Conservation (phyloP, 1,139 yeast genomes). For the Scheffersomyces cryptocercus region DNA sequence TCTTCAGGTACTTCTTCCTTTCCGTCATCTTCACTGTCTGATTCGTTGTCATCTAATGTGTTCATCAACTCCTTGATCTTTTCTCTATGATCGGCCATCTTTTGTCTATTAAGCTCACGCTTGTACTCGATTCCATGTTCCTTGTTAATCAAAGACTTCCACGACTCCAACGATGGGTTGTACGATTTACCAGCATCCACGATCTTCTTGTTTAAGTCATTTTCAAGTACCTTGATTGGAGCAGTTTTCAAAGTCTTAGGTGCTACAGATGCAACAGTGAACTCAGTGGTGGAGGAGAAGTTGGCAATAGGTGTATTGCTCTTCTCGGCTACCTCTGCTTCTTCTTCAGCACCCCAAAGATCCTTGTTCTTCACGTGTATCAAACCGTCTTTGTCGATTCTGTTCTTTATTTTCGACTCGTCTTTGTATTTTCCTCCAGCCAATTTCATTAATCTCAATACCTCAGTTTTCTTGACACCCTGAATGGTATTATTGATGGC, state of each 20-base stretch:
- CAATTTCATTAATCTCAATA: constrained; percentile 68
- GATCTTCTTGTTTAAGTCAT: constrained; percentile 24
- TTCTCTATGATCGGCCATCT: constrained; percentile 60
- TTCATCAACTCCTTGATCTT: constrained; percentile 66
- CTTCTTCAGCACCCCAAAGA: constrained; percentile 60
- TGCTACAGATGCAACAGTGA: constrained; percentile 49
- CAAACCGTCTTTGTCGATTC: constrained; percentile 64
- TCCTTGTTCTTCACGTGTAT: constrained; percentile 55
- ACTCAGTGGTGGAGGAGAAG: constrained; percentile 46
- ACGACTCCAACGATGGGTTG: constrained; percentile 83
- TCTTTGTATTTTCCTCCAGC: constrained; percentile 71
- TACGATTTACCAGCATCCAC: constrained; percentile 92
- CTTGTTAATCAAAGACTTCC: constrained; percentile 70
- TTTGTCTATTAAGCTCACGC: constrained; percentile 63
- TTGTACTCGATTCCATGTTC: constrained; percentile 70
- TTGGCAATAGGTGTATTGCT: constrained; percentile 6
- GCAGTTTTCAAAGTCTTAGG: constrained; percentile 59
- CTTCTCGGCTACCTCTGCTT: constrained; percentile 41
- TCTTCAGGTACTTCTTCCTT: constrained; percentile 38
- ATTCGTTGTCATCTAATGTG: constrained; percentile 59
- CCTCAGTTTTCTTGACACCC: constrained; percentile 68
- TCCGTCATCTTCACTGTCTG: constrained; percentile 45
- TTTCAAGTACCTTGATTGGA: constrained; percentile 55
- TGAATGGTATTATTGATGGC: constrained; percentile 46
- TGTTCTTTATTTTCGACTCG: constrained; percentile 51